Conservation (phyloP, 805 yeast species). For the Cyberlindnera subsufficiens region DNA sequence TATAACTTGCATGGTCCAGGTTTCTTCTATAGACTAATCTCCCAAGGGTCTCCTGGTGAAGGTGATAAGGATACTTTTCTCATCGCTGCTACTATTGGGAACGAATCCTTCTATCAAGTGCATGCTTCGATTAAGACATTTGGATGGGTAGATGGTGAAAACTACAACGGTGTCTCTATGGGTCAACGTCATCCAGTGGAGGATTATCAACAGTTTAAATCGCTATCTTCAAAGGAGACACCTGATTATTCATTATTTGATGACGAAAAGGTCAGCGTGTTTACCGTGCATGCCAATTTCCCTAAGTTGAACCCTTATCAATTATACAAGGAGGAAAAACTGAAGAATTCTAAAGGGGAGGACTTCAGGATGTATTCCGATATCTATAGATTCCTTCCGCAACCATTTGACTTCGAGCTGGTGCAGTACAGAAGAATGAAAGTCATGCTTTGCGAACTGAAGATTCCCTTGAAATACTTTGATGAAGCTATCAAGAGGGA, state of each 20-base stretch:
- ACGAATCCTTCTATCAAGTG: constrained; percentile 43
- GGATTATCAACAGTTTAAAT: constrained; percentile 35
- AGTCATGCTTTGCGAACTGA: constrained; percentile 43
- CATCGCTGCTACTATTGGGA: constrained; percentile 45
- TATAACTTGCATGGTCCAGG: constrained; percentile 64
- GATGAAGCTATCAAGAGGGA: constrained; percentile 30
- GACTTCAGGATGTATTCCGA: constrained; percentile 22
- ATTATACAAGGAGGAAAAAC: constrained; percentile 18
- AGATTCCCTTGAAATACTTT: constrained; percentile 40
- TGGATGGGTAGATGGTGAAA: constrained; percentile 26
- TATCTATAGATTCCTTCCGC: constrained; percentile 25
- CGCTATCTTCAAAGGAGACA: not conserved
- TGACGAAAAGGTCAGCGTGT: constrained; percentile 14
- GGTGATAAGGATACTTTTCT: constrained; percentile 78
- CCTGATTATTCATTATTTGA: constrained; percentile 12
- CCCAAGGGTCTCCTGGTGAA: constrained; percentile 73
- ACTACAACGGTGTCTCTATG: constrained; percentile 69
- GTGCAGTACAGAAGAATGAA: constrained; percentile 53
- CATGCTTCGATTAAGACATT: constrained; percentile 20
- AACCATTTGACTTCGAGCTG: constrained; percentile 42
- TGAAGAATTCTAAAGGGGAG: constrained; percentile 13
- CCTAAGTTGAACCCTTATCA: constrained; percentile 31
- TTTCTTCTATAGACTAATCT: constrained; percentile 59
- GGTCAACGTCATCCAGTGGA: constrained; percentile 67
- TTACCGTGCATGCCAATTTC: constrained; percentile 33